Evolutionary conservation across 306 rosid genomes (phyloP), one percentile per base, ranked within the genome.

Genomic region (Dalbergia oliveri): DNA sequence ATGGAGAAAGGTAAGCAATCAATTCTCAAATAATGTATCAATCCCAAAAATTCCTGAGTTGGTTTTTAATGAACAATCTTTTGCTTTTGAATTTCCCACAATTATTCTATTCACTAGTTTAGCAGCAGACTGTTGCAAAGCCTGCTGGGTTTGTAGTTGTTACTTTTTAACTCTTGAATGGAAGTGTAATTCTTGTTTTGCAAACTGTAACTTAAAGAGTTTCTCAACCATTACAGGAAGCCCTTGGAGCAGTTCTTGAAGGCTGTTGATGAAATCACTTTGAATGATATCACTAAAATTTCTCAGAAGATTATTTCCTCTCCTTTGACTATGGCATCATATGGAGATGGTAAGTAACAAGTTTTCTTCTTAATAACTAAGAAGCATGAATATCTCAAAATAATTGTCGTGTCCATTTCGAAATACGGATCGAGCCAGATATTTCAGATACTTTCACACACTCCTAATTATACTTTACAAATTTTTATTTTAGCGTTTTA

Each of bases 311-410:
- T 96, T 63, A 85, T 96, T 58, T 90, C 98, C 60, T 91, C 99
- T 11, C 98, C 99, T 83, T 80, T 96, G 88, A 91, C 99, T 33
- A 86, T 96, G 98, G 99, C 97, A 82, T 90, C 99, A 9, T 91
- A 84, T 66, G 99, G 98, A 61, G 91, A 91, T 76, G 98, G 99
- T 96, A 91, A 90, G 67, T 60, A 49, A 58, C 2, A 43, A 5
- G 9, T 23, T 41, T 11, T 11, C 19, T 58, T 79, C 73, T 68
- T 57, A 58, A 18, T 37, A 37, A 37, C 41, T 37, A 37, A 37
- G 41, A 37, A 4, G 41, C 41, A 37, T 6, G 41, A 6, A 37
- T 37, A 37, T 6, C 4, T 37, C 31, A 26, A 1, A 37, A 37
- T 37, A 37, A 8, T 5, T 0, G 5, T 5, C 3, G 41, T 37